A percentile compares a stretch with the other conserved stretches of the same genome.
phyloP scores from a whole-genome alignment of 2,329 filamentous ascomycete genomes.

The Tricladium varicosporioides region DNA sequence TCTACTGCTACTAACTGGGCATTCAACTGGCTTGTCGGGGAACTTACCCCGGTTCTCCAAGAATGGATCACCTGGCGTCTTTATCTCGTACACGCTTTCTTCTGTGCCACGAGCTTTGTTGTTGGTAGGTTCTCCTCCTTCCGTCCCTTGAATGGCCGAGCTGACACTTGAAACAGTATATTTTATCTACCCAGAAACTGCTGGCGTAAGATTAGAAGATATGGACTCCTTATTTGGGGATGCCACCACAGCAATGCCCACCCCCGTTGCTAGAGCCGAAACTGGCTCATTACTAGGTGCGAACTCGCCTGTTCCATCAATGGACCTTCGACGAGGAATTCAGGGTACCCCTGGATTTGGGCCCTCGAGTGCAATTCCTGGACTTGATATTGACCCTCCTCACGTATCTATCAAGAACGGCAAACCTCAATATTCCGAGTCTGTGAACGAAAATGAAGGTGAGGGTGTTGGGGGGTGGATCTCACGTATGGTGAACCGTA shows the following conservation, averaged over 20 bases:
- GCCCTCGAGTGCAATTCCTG: conserved; percentile 70
- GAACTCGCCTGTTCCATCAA: conserved; percentile 76
- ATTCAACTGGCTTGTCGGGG: conserved; percentile 95
- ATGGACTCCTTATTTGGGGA: conserved; percentile 96
- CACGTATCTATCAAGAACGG: conserved; percentile 52
- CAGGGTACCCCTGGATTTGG: conserved; percentile 43
- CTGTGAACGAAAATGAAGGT: conserved; percentile 30
- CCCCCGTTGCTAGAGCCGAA: conserved; percentile 75
- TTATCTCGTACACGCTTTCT: conserved; percentile 94
- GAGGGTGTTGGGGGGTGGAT: conserved; percentile 69
- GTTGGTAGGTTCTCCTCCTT: conserved; percentile 66
- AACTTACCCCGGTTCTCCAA: conserved; percentile 91
- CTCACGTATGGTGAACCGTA: conserved; percentile 59
- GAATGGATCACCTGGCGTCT: conserved; percentile 90
- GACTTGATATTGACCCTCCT: conserved; percentile 78
- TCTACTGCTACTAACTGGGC: conserved; percentile 98
- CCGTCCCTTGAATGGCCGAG: background rate
- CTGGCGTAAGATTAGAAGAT: conserved; percentile 90
- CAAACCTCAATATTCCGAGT: conserved; percentile 41
- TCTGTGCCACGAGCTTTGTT: conserved; percentile 92
- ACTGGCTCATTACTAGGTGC: conserved; percentile 77
- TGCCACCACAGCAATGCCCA: conserved; percentile 78
- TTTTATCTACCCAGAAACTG: conserved; percentile 96
- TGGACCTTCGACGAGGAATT: conserved; percentile 62
- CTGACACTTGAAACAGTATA: conserved; percentile 62